These are phyloP conservation scores for Parsonsia alboflavescens DNA, from an alignment of 257 asterid species.

Conservation along the genomic window DNA sequence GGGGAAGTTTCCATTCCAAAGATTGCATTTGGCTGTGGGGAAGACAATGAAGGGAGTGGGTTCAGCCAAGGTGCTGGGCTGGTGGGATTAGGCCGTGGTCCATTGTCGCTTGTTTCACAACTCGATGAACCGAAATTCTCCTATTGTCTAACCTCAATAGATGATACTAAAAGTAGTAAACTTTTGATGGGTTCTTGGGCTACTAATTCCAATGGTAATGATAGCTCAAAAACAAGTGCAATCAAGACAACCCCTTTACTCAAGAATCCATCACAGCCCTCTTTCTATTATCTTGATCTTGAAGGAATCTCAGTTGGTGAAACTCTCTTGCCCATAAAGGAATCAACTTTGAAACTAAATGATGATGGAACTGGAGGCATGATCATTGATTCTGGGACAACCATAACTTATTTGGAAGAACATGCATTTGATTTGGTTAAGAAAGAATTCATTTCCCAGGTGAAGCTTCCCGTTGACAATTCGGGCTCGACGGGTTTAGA, in stretches of 20 bases:
- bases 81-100: slow-evolving; percentile 81
- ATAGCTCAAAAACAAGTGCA: neutral
- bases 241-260: slow-evolving; percentile 44
- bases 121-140: slow-evolving; percentile 73
- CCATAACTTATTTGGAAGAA: slow-evolving; percentile 59
- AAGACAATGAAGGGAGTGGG: slow-evolving; percentile 60
- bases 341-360: slow-evolving; percentile 43
- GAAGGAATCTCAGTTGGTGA: slow-evolving; percentile 78
- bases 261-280: slow-evolving; percentile 56
- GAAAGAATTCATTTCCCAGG: slow-evolving; percentile 47
- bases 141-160: slow-evolving; percentile 68
- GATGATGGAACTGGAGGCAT: slow-evolving; percentile 74
- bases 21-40: slow-evolving; percentile 80
- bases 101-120: slow-evolving; percentile 69
- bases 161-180: slow-evolving; percentile 40
- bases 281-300: slow-evolving; percentile 68
- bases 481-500: slow-evolving; percentile 55
- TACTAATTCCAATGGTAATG: neutral
- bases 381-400: slow-evolving; percentile 89
- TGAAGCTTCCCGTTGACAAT: slow-evolving; percentile 43
- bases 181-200: slow-evolving; percentile 62
- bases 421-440: slow-evolving; percentile 43
- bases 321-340: slow-evolving; percentile 40
- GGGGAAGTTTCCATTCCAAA: slow-evolving; percentile 38
- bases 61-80: slow-evolving; percentile 77